Base-by-base conservation (phyloP, 805 yeast genomes). In the Komagataella mondaviorum region DNA sequence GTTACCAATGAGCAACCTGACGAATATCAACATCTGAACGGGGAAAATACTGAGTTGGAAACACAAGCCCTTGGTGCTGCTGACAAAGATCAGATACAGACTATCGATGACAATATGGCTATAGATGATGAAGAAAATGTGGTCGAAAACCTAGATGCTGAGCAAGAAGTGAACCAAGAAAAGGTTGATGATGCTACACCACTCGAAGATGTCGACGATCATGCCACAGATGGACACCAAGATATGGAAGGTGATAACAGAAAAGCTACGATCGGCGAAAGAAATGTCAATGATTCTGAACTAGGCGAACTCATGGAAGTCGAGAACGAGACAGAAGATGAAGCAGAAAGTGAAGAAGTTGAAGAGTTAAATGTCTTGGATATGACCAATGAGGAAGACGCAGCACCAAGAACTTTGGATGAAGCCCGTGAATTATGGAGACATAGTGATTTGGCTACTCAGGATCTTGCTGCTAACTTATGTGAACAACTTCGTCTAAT, bases 41-140 rank as follows among this genome's bases (percentile, higher is more conserved):
- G 89, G 48, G 90, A 83, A 48, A 83, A 85, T 54, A 79, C 91
- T 3, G 81, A 83, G 24, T 73, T 70, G 52, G 90, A 87, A 49
- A 87, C 96, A 0, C 98, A 93, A 65, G 99, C 98, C 0, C 69
- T 93, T 50, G 98, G 98, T 20, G 82, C 90, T 47, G 95, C 96
- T 5, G 79, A 80, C 54, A 77, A 81, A 59, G 96, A 89, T 48
- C 89, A 85, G 60, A 70, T 77, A 14, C 93, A 88, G 62, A 64
- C 82, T 1, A 76, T 90, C 53, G 83, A 89, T 62, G 89, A 87
- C 52, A 85, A 84, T 6, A 80, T 75, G 75, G 93, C 91, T 1
- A 83, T 87, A 56, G 93, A 87, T 52, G 95, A 87, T 55, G 87
- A 81, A 6, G 67, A 67, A 14, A 70, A 66, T 6, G 65, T 57